Percentiles rank a stretch among this genome's conserved stretches.
Conservation (phyloP, 768 basidiomycete species). For the Terana coerulea region DNA sequence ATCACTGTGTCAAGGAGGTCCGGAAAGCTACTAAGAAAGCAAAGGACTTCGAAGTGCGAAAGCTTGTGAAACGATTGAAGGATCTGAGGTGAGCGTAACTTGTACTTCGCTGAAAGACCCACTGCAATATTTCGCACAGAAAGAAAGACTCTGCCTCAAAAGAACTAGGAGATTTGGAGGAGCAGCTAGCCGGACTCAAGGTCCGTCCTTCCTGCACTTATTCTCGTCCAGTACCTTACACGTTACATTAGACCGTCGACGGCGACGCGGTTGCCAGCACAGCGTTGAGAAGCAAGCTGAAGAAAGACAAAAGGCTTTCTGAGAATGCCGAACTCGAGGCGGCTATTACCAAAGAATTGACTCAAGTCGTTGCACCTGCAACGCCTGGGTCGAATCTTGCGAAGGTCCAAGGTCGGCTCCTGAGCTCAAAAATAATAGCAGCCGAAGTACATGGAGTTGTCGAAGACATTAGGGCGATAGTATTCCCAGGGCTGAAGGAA, state of each 20-base stretch:
- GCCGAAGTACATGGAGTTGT: conserved; percentile 51
- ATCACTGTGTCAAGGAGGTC: conserved; percentile 70
- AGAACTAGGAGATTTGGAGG: conserved; percentile 48
- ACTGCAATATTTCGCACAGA: not conserved
- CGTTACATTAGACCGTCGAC: conserved; percentile 45
- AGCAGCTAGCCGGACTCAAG: conserved; percentile 62
- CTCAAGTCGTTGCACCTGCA: conserved; percentile 30
- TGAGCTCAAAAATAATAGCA: conserved; percentile 76
- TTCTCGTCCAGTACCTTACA: not conserved
- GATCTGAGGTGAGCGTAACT: conserved; percentile 49
- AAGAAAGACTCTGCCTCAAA: conserved; percentile 34
- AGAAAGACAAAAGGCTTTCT: conserved; percentile 63
- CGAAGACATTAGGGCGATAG: conserved; percentile 16
- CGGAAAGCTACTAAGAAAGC: conserved; percentile 78
- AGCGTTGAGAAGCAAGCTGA: conserved; percentile 69
- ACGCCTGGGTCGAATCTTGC: conserved; percentile 40
- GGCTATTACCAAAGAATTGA: conserved; percentile 44
- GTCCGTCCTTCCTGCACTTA: conserved; percentile 32
- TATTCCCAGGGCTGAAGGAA: conserved; percentile 37
- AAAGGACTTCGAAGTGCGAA: conserved; percentile 75
- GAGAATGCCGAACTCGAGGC: conserved; percentile 42
- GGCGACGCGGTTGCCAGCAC: conserved; percentile 56
- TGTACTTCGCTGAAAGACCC: not conserved
- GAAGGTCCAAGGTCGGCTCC: conserved; percentile 67
- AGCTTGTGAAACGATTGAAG: conserved; percentile 80